Percentiles rank a stretch among this genome's conserved stretches.
phyloP scores from a whole-genome alignment of 495 filamentous ascomycete genomes.

The Bacidia rubella region DNA sequence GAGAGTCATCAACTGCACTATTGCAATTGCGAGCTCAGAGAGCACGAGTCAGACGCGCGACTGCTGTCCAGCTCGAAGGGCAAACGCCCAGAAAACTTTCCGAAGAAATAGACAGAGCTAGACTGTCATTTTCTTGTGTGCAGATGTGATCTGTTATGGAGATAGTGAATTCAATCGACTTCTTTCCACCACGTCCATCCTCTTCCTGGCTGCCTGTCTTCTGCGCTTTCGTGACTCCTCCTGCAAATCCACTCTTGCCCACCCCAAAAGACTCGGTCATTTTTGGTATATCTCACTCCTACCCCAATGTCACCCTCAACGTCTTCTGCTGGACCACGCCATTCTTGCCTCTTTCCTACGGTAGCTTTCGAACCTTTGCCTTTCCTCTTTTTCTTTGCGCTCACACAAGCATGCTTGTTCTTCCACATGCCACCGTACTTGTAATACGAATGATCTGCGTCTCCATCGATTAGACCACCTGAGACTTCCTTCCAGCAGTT shows the following conservation, averaged over 20 bases:
- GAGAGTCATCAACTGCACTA: too few species aligned
- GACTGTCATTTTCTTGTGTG: too few species aligned
- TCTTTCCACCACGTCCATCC: conserved; percentile 13
- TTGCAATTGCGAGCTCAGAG: too few species aligned
- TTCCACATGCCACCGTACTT: conserved; percentile 20
- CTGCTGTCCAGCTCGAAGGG: too few species aligned
- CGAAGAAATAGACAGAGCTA: too few species aligned
- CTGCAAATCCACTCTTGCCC: conserved; percentile 9
- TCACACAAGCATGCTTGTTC: conserved; percentile 14
- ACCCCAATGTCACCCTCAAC: neutral
- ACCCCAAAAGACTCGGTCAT: conserved; percentile 6
- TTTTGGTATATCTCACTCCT: neutral
- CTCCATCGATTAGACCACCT: conserved; percentile 12
- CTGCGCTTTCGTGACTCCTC: conserved; percentile 11
- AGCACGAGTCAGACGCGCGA: too few species aligned
- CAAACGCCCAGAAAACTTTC: too few species aligned
- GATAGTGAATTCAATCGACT: neutral
- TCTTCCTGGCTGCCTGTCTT: conserved; percentile 1
- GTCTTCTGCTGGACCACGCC: neutral
- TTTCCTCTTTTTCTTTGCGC: conserved; percentile 12
- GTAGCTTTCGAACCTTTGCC: conserved; percentile 1
- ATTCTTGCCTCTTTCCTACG: neutral
- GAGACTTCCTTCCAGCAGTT: conserved; percentile 16
- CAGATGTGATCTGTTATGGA: too few species aligned
- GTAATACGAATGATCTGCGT: conserved; percentile 11